phyloP scores from a whole-genome alignment of 805 yeast species.

The Metschnikowia kofuensis region DNA sequence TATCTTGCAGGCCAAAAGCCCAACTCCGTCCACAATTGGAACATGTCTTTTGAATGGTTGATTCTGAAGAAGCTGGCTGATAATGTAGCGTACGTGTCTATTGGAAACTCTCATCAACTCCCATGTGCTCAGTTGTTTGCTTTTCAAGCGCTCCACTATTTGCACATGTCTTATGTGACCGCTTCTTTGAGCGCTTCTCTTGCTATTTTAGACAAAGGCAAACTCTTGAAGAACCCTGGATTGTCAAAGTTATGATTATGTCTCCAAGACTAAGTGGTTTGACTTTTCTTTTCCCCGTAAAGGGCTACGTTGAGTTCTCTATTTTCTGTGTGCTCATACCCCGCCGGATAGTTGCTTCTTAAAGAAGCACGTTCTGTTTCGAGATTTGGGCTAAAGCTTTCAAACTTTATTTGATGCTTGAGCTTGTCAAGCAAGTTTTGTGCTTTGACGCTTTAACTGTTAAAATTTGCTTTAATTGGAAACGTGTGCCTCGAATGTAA shows the following conservation, averaged over 20 bases:
- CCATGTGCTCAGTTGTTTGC: background rate
- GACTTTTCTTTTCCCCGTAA: background rate
- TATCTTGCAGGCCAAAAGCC: background rate
- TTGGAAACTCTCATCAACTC: background rate
- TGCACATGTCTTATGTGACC: background rate
- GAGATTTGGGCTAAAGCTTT: background rate
- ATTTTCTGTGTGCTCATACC: background rate
- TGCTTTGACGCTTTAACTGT: background rate
- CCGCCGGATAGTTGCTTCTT: background rate
- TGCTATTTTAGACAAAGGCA: background rate
- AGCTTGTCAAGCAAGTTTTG: background rate
- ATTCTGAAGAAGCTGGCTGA: background rate
- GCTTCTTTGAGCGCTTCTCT: background rate
- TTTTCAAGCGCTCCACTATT: background rate
- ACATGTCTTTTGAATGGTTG: background rate
- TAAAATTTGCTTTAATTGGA: background rate
- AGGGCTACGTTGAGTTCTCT: background rate
- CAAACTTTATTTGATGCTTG: background rate
- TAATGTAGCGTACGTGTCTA: background rate
- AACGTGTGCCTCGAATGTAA: background rate
- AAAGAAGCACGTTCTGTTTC: background rate
- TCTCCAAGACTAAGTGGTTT: background rate
- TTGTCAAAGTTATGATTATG: background rate
- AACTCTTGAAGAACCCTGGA: background rate
- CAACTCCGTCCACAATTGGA: background rate